phyloP scores from a whole-genome alignment of 805 yeast species.

The Metschnikowia kunwiensis region DNA sequence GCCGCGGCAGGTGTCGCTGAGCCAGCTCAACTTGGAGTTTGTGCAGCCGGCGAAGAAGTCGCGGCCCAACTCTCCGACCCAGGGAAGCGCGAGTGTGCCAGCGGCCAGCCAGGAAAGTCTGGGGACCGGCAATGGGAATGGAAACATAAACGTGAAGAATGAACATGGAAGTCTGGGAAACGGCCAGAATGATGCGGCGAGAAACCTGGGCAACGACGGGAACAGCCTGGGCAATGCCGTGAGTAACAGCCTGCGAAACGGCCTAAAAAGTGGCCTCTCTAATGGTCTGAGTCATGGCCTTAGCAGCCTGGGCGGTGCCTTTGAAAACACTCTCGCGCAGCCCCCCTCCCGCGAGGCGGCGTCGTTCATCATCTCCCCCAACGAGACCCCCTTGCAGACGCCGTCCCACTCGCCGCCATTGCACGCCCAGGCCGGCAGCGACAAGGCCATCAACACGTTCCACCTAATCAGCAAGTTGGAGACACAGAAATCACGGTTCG shows the following conservation, averaged over 20 bases:
- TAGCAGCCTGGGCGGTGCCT: neutral
- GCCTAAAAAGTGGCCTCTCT: no score
- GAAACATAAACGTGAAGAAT: no score
- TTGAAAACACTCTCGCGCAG: slow-evolving; percentile 4
- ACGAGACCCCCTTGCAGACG: slow-evolving; percentile 49
- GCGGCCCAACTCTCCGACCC: slow-evolving; percentile 47
- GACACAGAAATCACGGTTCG: slow-evolving; percentile 17
- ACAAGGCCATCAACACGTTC: slow-evolving; percentile 20
- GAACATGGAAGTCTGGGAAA: no score
- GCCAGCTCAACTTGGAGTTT: slow-evolving; percentile 38
- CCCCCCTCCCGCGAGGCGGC: slow-evolving; percentile 16
- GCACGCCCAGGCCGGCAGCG: slow-evolving; percentile 23
- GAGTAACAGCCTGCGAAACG: no score
- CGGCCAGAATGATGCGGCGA: no score
- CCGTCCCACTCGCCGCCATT: slow-evolving; percentile 50
- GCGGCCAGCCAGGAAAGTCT: no score
- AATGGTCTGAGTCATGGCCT: no score
- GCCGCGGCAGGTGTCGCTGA: slow-evolving; percentile 23
- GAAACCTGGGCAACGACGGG: no score
- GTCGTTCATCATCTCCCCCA: slow-evolving; percentile 32
- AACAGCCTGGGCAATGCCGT: no score
- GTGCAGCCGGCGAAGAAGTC: slow-evolving; percentile 38
- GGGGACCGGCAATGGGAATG: no score
- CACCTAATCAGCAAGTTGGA: slow-evolving; percentile 27
- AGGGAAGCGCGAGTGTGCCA: no score